Evolutionary conservation across 305 asterid species (phyloP), one percentile per base, ranked within the genome.

Genomic region (Vinca major): DNA sequence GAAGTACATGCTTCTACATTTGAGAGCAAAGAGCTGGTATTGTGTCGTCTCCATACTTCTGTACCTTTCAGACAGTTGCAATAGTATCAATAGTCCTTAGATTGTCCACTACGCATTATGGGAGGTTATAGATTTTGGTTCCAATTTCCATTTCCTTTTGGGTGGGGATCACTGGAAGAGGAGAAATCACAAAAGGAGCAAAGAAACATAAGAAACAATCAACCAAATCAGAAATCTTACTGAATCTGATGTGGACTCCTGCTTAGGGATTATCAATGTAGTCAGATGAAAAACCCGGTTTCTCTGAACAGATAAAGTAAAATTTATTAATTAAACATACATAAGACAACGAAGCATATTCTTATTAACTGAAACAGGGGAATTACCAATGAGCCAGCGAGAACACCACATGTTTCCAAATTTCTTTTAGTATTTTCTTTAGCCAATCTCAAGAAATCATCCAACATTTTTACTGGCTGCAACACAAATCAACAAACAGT

Each of bases 201-300:
- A 1, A 52, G 63, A 16, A 41, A 40, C 48, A 52, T 54, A n/a
- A 26, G 40, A 61, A 0, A 6, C 7, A 20, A 62, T 33, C 63
- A 62, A 20, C 19, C 52, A 21, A 6, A 40, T 45, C 63, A 65
- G 47, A 14, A 43, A 12, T 17, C 81, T 72, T 85, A 94, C 99
- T 81, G 96, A 88, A 77, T 94, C 99, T 50, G 99, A 91, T 72
- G 99, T 94, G 5, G 97, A 85, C 80, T 94, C 96, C 84, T 94
- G 99, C 88, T 94, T 94, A 45, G 99, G 99, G 71, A 94, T 84
- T 71, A 91, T 89, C 78, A 94, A 96, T 37, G 95, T 84, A 7
- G 93, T 89, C 69, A 94, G 89, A 68, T 89, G 86, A 71, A 91
- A 94, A 69, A 86, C 95, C 77, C 89, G 83, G 74, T 91, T 94